Percentiles rank a stretch among this genome's conserved stretches.
Evolutionary conservation across 768 basidiomycete species (phyloP).

Genomic region (Termitomyces sp.): DNA sequence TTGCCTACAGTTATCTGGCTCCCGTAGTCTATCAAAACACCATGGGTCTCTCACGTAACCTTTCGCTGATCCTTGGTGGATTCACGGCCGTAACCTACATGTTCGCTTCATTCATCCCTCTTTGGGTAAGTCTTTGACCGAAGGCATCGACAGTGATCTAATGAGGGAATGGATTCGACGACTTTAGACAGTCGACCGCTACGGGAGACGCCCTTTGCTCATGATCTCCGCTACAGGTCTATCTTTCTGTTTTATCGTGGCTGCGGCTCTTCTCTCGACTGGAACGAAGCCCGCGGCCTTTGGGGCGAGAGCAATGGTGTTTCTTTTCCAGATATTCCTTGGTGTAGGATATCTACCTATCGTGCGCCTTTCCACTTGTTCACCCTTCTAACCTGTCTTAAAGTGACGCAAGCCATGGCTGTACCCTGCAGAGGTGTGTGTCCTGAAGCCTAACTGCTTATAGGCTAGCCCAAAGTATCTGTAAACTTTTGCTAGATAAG

Average conservation of each 20-base stretch:
- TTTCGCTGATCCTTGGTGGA: slow-evolving; percentile 36
- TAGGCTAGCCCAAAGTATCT: no score
- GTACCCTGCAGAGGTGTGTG: slow-evolving; percentile 27
- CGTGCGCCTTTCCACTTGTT: slow-evolving; percentile 18
- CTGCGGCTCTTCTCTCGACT: slow-evolving; percentile 29
- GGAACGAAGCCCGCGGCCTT: slow-evolving; percentile 29
- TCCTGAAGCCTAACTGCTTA: neutral
- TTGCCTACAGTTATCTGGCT: slow-evolving; percentile 28
- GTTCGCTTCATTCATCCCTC: slow-evolving; percentile 37
- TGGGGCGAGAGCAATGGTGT: slow-evolving; percentile 36
- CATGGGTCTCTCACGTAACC: slow-evolving; percentile 34
- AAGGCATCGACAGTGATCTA: neutral
- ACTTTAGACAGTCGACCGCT: slow-evolving; percentile 35
- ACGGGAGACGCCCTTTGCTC: slow-evolving; percentile 31
- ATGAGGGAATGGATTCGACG: neutral
- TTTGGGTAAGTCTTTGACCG: slow-evolving; percentile 23
- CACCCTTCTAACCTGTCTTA: neutral
- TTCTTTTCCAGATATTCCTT: slow-evolving; percentile 38
- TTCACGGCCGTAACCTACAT: slow-evolving; percentile 36
- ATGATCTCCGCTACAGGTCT: slow-evolving; percentile 34
- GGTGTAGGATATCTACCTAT: slow-evolving; percentile 36
- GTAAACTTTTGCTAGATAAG: slow-evolving; percentile 22
- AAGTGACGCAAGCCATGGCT: slow-evolving; percentile 24
- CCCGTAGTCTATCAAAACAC: slow-evolving; percentile 39
- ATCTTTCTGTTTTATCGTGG: slow-evolving; percentile 33